Conservation (phyloP, 2,329 filamentous ascomycete species). For the Penicillium sp. region DNA sequence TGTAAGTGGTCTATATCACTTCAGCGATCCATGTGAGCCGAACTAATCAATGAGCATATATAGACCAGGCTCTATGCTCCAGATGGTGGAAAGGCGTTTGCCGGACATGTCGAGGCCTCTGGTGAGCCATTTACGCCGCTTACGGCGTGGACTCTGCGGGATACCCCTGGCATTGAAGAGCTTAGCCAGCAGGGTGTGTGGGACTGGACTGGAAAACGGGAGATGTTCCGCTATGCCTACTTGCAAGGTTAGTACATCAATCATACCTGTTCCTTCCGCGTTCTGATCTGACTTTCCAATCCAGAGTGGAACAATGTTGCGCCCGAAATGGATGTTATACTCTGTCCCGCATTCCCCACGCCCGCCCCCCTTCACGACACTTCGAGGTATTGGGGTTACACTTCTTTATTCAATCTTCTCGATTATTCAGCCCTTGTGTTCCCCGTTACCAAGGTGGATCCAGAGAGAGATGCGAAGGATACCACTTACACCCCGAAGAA, state of each 20-base stretch:
- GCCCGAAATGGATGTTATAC: constrained; percentile 54
- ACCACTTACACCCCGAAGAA: neutral
- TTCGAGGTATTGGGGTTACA: constrained; percentile 65
- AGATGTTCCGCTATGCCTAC: constrained; percentile 10
- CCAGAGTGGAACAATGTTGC: constrained; percentile 11
- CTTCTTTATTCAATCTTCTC: constrained; percentile 66
- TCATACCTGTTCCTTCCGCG: neutral
- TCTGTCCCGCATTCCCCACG: constrained; percentile 60
- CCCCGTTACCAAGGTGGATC: constrained; percentile 53
- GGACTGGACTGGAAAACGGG: constrained; percentile 12
- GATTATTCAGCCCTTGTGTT: constrained; percentile 66
- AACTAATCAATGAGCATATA: neutral
- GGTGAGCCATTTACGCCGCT: neutral
- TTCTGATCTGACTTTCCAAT: neutral
- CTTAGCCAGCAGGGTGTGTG: constrained; percentile 9
- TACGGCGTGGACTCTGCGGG: neutral
- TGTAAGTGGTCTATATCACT: neutral
- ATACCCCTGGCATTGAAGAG: constrained; percentile 12
- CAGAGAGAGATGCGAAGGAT: constrained; percentile 28
- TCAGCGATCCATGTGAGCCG: neutral
- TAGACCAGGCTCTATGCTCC: constrained; percentile 10
- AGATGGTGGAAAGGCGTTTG: constrained; percentile 12
- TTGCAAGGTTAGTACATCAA: constrained; percentile 3
- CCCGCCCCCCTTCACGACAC: constrained; percentile 55
- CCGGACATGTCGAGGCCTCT: constrained; percentile 1